Conservation (phyloP, 1,139 yeast genomes). For the Scheffersomyces lignicola region DNA sequence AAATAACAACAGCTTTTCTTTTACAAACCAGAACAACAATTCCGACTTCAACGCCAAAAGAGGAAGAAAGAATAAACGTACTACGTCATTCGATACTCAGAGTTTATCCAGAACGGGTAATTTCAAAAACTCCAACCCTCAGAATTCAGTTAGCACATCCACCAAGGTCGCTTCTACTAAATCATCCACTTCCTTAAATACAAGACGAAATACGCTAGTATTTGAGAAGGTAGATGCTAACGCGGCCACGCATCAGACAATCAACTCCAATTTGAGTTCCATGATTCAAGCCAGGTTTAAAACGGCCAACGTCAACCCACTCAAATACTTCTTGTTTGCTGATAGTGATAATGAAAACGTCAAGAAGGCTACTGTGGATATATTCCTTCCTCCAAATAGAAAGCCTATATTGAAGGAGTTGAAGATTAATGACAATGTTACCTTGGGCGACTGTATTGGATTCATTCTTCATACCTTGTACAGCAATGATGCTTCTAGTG, state of each 20-base stretch:
- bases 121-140: slow-evolving; percentile 2
- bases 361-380: slow-evolving; percentile 28
- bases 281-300: slow-evolving; percentile 39
- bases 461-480: slow-evolving; percentile 44
- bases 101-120: slow-evolving; percentile 14
- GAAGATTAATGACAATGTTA: slow-evolving; percentile 43
- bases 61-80: slow-evolving; percentile 18
- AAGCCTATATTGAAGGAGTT: slow-evolving; percentile 32
- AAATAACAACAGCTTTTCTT: slow-evolving; percentile 11
- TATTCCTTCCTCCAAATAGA: slow-evolving; percentile 40
- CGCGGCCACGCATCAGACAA: slow-evolving; percentile 5
- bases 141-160: slow-evolving; percentile 8
- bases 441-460: slow-evolving; percentile 66
- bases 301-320: slow-evolving; percentile 44
- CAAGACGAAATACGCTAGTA: slow-evolving; percentile 12
- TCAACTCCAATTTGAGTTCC: slow-evolving; percentile 36
- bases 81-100: slow-evolving; percentile 20
- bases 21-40: slow-evolving; percentile 8
- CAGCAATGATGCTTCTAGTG: slow-evolving; percentile 14
- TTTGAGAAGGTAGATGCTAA: slow-evolving; percentile 26
- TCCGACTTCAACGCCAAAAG: slow-evolving; percentile 15
- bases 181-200: slow-evolving; percentile 10
- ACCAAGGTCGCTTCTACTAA: slow-evolving; percentile 8
- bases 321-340: slow-evolving; percentile 56
- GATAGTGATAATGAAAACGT: slow-evolving; percentile 25